Conservation (phyloP, 805 yeast species). For the Blastobotrys muscicola region DNA sequence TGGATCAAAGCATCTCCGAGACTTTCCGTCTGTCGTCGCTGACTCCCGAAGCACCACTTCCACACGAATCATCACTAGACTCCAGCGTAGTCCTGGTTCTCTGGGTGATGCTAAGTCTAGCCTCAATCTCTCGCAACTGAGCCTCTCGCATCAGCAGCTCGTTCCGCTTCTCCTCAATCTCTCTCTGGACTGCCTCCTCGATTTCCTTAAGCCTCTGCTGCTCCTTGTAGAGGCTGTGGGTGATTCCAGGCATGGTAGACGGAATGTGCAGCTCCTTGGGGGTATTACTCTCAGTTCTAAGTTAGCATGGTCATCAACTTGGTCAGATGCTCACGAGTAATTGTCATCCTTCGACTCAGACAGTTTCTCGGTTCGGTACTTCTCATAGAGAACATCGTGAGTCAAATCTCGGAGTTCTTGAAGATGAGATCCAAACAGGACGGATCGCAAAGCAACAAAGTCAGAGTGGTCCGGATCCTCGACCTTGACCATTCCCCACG, state of each 20-base stretch:
- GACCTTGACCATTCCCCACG: slow-evolving; percentile 55
- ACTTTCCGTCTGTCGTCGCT: no score
- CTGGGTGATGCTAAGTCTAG: neutral
- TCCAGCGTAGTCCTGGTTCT: neutral
- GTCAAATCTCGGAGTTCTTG: slow-evolving; percentile 56
- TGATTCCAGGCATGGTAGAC: neutral
- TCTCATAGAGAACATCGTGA: slow-evolving; percentile 49
- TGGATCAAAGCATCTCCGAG: no score
- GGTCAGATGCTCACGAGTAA: neutral
- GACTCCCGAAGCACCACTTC: no score
- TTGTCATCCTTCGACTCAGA: slow-evolving; percentile 26
- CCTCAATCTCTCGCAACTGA: slow-evolving; percentile 19
- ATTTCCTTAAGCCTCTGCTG: slow-evolving; percentile 21
- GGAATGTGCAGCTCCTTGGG: slow-evolving; percentile 4
- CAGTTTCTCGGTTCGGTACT: slow-evolving; percentile 57
- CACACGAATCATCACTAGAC: no score
- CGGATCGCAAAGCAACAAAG: slow-evolving; percentile 44
- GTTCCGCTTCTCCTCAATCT: slow-evolving; percentile 21
- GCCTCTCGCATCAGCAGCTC: slow-evolving; percentile 21
- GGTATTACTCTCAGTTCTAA: neutral
- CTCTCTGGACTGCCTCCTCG: slow-evolving; percentile 21
- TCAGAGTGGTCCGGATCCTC: slow-evolving; percentile 33
- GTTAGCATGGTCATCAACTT: neutral
- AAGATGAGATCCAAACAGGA: slow-evolving; percentile 66
- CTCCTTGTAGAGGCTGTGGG: slow-evolving; percentile 10